Evolutionary conservation across 768 basidiomycete genomes (phyloP).

Genomic region (Tulasnella sp.): DNA sequence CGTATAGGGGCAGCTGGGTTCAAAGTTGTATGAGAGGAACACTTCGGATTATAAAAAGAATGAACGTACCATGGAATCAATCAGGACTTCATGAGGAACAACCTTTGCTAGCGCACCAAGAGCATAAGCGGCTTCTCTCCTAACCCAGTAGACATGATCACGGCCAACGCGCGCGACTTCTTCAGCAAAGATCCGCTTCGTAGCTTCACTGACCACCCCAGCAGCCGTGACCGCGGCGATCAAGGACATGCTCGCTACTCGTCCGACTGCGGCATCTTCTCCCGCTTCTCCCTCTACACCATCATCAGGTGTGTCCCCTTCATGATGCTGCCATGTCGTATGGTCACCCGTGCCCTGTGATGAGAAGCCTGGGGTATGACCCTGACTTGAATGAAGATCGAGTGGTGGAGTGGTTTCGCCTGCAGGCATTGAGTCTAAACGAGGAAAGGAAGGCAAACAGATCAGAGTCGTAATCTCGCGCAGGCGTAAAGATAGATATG

Average conservation of each 20-base stretch:
- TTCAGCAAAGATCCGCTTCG: slow-evolving; percentile 52
- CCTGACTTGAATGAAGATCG: too few relatives aligned
- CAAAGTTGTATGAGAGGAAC: neutral
- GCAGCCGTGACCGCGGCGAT: slow-evolving; percentile 73
- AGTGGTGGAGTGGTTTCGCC: too few relatives aligned
- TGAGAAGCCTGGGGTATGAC: too few relatives aligned
- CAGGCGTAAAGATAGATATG: too few relatives aligned
- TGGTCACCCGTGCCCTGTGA: too few relatives aligned
- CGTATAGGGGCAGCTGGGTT: slow-evolving; percentile 66
- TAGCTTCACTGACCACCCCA: slow-evolving; percentile 44
- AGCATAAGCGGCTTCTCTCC: slow-evolving; percentile 78
- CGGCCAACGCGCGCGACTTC: slow-evolving; percentile 59
- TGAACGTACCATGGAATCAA: slow-evolving; percentile 46
- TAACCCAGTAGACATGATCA: slow-evolving; percentile 65
- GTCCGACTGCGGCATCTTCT: slow-evolving; percentile 74
- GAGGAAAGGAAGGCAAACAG: too few relatives aligned
- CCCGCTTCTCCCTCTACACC: slow-evolving; percentile 29
- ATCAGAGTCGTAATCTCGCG: too few relatives aligned
- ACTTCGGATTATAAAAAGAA: slow-evolving; percentile 15
- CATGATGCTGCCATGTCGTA: neutral
- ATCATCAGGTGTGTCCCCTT: neutral
- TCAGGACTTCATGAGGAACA: slow-evolving; percentile 61
- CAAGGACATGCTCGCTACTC: slow-evolving; percentile 85
- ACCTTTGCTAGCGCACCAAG: slow-evolving; percentile 82
- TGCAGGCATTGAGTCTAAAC: too few relatives aligned